phyloP scores from a whole-genome alignment of 2,329 filamentous ascomycete genomes.

The Sporothrix variecibatus region DNA sequence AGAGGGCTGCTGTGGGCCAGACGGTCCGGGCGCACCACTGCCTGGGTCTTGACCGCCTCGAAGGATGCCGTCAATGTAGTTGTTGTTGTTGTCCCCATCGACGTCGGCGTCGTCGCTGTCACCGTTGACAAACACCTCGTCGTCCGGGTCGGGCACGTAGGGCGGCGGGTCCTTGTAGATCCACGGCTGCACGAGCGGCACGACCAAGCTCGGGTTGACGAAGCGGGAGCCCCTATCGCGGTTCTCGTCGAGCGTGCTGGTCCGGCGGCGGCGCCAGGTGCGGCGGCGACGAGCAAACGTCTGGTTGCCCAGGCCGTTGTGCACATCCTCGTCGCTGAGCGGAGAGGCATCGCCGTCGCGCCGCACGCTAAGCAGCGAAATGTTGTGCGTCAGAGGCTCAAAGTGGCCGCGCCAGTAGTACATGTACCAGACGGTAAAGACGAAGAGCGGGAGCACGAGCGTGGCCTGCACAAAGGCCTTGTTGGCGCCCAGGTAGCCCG shows the following conservation, averaged over 20 bases:
- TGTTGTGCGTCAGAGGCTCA: slow-evolving; percentile 86
- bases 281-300: slow-evolving; percentile 33
- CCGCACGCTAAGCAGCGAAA: slow-evolving; percentile 83
- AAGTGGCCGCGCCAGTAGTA: slow-evolving; percentile 80
- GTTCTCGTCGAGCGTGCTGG: slow-evolving; percentile 71
- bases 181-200: slow-evolving; percentile 71
- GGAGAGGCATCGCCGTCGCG: slow-evolving; percentile 57
- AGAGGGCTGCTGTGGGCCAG: neutral
- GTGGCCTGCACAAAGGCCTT: slow-evolving; percentile 72
- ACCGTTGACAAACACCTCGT: slow-evolving; percentile 25
- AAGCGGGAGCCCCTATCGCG: slow-evolving; percentile 70
- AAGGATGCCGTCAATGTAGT: neutral
- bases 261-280: slow-evolving; percentile 44
- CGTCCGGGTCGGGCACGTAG: slow-evolving; percentile 29
- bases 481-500: slow-evolving; percentile 77
- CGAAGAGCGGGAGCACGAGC: slow-evolving; percentile 73
- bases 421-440: slow-evolving; percentile 84
- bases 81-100: slow-evolving; percentile 15
- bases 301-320: slow-evolving; percentile 43
- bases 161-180: slow-evolving; percentile 61
- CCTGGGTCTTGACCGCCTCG: neutral
- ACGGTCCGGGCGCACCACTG: neutral
- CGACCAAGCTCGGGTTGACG: slow-evolving; percentile 73
- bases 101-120: neutral
- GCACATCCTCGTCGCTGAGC: slow-evolving; percentile 43